Evolutionary conservation across 139 green algal species (phyloP), one percentile per base, ranked within the genome.

Genomic region (Chlamydomonas incerta): DNA sequence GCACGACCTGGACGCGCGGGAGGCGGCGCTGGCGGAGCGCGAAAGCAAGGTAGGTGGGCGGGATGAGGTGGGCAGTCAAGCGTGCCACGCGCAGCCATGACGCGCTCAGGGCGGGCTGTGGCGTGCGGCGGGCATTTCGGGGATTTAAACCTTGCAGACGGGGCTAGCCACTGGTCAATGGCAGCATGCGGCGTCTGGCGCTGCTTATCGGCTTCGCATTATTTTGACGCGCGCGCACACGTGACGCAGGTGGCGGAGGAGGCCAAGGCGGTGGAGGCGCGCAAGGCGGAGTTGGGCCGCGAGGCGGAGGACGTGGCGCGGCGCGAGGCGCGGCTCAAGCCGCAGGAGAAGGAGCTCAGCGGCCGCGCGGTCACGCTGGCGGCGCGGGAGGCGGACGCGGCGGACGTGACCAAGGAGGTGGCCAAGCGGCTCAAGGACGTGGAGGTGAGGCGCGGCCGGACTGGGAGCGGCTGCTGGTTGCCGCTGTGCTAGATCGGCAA

Each of bases 1-100:
- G 62, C 77, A 83, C 31, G 63, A 55, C 28, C 77, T 83, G 5
- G 77, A 83, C 63, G 63, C 47, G 41, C 77, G 77, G 14, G 63
- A 83, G n/a, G 77, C 77, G 3, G 31, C n/a, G 0, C 41, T 83
- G 4, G 24, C 21, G 18, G 77, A 83, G 5, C 77, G 37, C 3
- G 37, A 69, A 14, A 17, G 14, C 2, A 83, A 83, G 77, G 77
- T 83, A 20, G 8, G 77, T 17, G 10, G 11, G 26, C 11, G 11
- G 23, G 11, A 23, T 29, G 18, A 29, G 15, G 18, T 11, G 24
- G 18, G 26, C 15, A 14, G 6, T 65, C 20, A 14, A 20, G 50
- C 50, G 10, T 57, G 50, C 14, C 50, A 57, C 10, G 14, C 50
- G 14, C 11, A 20, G 14, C 11, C 11, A 10, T 57, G 11, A 10